Base-by-base conservation (phyloP, 805 yeast species). In the Metschnikowia borealis region DNA sequence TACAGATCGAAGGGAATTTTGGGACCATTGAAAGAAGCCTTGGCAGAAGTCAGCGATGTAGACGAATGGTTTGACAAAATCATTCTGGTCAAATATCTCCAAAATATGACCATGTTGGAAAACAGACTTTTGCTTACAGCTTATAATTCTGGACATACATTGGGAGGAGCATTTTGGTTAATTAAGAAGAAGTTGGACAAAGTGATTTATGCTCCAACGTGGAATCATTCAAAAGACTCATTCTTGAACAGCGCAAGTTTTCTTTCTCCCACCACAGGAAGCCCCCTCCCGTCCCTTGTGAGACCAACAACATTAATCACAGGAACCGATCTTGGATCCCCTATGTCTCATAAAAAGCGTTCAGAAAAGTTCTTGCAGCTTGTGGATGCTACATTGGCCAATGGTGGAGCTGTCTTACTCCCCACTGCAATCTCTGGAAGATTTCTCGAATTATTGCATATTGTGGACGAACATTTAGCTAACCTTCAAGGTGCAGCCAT, bases 161-260 rank as follows among this genome's bases (percentile, higher is more conserved):
- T 94, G 29, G 99, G 99, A 54, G 98, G 99, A 13, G 82, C 96
- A 0, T 81, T 91, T 42, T 91, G 97, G 97, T 71, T 84, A 35
- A 65, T 92, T 10, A 77, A 79, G 41, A 83, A 84, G 49, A 83
- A 85, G 53, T 79, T 84, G 15, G 97, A 92, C 57, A 85, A 85
- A 54, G 71, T 91, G n/a, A 73, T 92, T 2, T 89, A 89, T 65
- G 96, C 96, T 0, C 90, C 94, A 1, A 82, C 87, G 41, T 94
- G 98, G 98, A 92, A 91, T 65, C 98, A 94, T 63, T 84, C 97
- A 1, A 83, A 83, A 56, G 98, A 92, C 62, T 79, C 88, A 0
- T 90, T 90, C 58, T 69, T 94, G 47, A 86, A 85, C 54, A 84
- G 90, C 29, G 87, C 94, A 3, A 75, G 77, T 20, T 66, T 87